Evolutionary conservation across 2,329 filamentous ascomycete species (phyloP), one percentile per base, ranked within the genome.

Genomic region (Metarhizium rileyi): DNA sequence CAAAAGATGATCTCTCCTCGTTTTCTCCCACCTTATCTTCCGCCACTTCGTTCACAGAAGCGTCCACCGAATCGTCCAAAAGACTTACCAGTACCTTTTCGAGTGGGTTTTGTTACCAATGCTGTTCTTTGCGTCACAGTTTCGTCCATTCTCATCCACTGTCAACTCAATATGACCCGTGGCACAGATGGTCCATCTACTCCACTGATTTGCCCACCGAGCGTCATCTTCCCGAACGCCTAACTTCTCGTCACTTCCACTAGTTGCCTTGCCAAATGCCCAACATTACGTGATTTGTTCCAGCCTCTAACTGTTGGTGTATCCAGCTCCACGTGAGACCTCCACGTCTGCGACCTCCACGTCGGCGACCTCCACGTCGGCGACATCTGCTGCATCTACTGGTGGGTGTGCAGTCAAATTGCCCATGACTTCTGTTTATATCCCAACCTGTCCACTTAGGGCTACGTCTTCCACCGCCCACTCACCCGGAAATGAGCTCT

Each of bases 1-100:
- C 44, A 56, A 57, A 59, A 55, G 55, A 50, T 44, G 33, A 35
- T 61, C 58, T 56, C 52, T 60, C 52, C 18, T 48, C 48, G n/a
- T n/a, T 30, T 45, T 35, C 36, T 26, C 22, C 35, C 30, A 35
- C 8, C 16, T 12, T 28, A 14, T 47, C 46, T 27, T 40, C 44
- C 25, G 9, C 33, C n/a, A 57, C 63, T 55, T 58, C 59, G 57
- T 55, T 61, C 55, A 14, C 6, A 42, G 38, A 25, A 25, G 10
- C 38, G 57, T 55, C 61, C 55, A 14, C 22, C n/a, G 38, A 2
- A 20, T 20, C 38, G 22, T 6, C 38, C 38, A 42, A 22, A 38
- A 57, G 62, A 50, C 61, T 58, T 53, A 60, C 61, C 52, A 58
- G 59, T 51, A 59, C 61, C 53, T 57, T 59, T 50, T 59, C 58